These are phyloP conservation scores for Uromyces viciae-fabae DNA, from an alignment of 1,284 basidiomycete species.

Conservation along the genomic window DNA sequence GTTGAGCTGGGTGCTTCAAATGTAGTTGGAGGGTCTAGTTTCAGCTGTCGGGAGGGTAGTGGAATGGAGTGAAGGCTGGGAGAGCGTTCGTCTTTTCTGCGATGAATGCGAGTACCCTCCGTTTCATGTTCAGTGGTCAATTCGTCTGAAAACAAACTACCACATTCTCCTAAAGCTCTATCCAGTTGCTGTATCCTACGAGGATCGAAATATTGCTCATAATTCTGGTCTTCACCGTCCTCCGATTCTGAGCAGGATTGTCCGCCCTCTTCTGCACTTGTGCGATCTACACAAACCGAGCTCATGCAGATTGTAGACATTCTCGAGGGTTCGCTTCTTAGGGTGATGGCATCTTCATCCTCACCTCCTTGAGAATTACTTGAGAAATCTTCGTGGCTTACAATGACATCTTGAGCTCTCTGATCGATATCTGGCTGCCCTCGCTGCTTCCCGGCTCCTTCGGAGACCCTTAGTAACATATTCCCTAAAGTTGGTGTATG, in stretches of 20 bases:
- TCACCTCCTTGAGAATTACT: neutral
- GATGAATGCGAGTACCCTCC: neutral
- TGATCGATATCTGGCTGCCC: neutral
- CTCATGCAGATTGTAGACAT: neutral
- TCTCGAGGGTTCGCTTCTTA: neutral
- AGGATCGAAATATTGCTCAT: neutral
- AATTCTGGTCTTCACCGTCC: neutral
- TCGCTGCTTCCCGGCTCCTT: neutral
- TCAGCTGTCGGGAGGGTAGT: neutral
- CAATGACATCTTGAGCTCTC: neutral
- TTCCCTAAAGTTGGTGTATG: constrained; percentile 20
- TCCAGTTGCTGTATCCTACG: neutral
- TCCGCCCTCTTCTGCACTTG: neutral
- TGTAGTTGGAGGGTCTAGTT: neutral
- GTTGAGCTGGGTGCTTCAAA: neutral
- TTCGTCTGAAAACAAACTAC: neutral
- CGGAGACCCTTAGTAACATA: constrained; percentile 15
- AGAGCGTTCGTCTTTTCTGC: neutral
- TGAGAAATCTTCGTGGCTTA: neutral
- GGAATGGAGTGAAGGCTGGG: neutral
- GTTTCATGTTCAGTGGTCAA: neutral
- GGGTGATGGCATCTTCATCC: neutral
- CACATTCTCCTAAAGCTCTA: neutral
- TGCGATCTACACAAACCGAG: neutral
- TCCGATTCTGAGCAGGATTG: neutral